These are phyloP conservation scores for Termitomyces sp. DNA, from an alignment of 768 basidiomycete species.

Conservation along the genomic window DNA sequence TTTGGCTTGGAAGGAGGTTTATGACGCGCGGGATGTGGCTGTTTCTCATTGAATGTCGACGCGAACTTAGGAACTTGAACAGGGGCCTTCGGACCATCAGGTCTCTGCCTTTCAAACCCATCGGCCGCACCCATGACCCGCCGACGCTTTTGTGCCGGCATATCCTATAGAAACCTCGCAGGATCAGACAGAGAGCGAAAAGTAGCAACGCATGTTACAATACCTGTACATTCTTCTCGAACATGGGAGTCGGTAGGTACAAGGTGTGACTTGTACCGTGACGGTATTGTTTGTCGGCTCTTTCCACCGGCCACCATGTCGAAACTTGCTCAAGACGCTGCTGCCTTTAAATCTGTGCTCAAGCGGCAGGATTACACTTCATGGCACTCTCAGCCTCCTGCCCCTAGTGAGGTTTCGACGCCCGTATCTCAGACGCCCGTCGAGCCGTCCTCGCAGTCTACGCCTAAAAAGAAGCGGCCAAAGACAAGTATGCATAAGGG, in stretches of 20 bases:
- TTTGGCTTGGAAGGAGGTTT: slow-evolving; percentile 5
- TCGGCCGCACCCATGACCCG: slow-evolving; percentile 14
- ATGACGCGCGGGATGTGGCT: not conserved
- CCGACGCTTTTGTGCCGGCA: slow-evolving; percentile 13
- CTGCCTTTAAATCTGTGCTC: slow-evolving; percentile 62
- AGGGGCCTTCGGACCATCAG: slow-evolving; percentile 5
- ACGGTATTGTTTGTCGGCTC: slow-evolving; percentile 1
- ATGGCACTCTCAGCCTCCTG: slow-evolving; percentile 66
- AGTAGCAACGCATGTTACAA: not conserved
- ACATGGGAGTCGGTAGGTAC: slow-evolving; percentile 5
- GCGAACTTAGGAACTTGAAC: slow-evolving; percentile 13
- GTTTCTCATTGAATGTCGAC: slow-evolving; percentile 10
- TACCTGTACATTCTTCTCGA: slow-evolving; percentile 6
- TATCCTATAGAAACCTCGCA: slow-evolving; percentile 2
- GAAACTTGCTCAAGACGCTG: slow-evolving; percentile 61
- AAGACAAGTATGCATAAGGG: slow-evolving; percentile 49
- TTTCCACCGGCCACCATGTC: slow-evolving; percentile 46
- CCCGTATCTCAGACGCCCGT: slow-evolving; percentile 15
- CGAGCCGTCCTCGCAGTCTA: slow-evolving; percentile 21
- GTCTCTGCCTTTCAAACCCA: slow-evolving; percentile 12
- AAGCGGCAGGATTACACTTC: slow-evolving; percentile 65
- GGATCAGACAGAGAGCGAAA: not conserved
- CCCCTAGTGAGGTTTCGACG: slow-evolving; percentile 10
- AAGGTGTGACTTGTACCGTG: slow-evolving; percentile 14
- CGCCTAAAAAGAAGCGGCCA: slow-evolving; percentile 57